Conservation (phyloP, 441 rosid species). For the Dalechampia spathulata region DNA sequence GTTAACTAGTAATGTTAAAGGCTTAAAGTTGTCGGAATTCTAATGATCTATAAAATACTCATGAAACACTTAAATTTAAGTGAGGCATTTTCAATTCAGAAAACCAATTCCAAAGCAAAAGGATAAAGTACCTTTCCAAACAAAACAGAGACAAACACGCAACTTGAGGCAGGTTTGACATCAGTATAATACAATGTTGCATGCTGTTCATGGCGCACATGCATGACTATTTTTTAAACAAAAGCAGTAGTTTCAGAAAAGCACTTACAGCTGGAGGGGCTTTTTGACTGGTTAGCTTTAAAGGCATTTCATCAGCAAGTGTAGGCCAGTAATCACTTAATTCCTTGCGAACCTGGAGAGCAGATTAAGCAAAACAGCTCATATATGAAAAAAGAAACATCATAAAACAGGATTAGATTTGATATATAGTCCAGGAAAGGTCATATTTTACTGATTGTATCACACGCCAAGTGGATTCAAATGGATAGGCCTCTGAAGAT, state of each 20-base stretch:
- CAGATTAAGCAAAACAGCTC: constrained; percentile 5
- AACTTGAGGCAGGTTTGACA: background rate
- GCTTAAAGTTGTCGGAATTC: no score
- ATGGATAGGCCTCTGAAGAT: constrained; percentile 64
- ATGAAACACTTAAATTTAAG: no score
- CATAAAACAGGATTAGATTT: background rate
- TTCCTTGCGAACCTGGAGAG: constrained; percentile 59
- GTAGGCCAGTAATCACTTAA: constrained; percentile 65
- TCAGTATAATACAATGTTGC: background rate
- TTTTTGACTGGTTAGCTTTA: constrained; percentile 45
- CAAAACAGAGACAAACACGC: background rate
- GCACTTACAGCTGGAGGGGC: constrained; percentile 39
- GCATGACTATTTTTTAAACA: no score
- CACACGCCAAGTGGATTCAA: constrained; percentile 84
- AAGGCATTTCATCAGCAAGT: constrained; percentile 67
- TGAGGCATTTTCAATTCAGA: background rate
- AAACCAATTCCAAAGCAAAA: background rate
- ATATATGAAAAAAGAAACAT: background rate
- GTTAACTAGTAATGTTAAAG: background rate
- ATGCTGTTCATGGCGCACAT: background rate
- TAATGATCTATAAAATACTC: no score
- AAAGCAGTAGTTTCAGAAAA: background rate
- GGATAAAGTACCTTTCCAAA: background rate
- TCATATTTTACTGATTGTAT: constrained; percentile 51
- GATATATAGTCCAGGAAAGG: constrained; percentile 5